These are phyloP conservation scores for Sphagnum fallax DNA, from an alignment of 228 moss, liverwort and hornwort species.

Conservation along the genomic window DNA sequence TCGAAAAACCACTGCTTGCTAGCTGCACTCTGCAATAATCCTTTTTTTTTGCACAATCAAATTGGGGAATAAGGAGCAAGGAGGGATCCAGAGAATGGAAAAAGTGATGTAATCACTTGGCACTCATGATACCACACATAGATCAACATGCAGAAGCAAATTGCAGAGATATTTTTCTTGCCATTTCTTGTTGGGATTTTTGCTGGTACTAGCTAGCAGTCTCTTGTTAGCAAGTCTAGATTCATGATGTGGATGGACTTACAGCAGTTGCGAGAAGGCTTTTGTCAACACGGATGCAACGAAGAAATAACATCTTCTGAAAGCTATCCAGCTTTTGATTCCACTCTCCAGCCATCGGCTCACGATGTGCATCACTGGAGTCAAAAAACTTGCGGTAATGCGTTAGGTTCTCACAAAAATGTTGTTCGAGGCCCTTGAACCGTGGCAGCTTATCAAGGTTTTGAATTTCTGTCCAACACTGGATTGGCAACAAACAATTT, in stretches of 20 bases:
- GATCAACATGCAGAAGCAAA: no score
- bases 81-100: no score
- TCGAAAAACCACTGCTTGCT: no score
- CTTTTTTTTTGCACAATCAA: no score
- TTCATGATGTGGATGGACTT: neutral
- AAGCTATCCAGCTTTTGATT: conserved; percentile 52
- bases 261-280: conserved; percentile 49
- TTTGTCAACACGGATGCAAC: conserved; percentile 78
- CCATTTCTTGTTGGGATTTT: no score
- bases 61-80: no score
- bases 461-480: conserved; percentile 80
- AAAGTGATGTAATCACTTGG: no score
- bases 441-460: conserved; percentile 53
- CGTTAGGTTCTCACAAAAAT: conserved; percentile 45
- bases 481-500: neutral
- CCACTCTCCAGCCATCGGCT: conserved; percentile 62
- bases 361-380: conserved; percentile 55
- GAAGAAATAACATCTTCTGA: conserved; percentile 71
- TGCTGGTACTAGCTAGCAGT: no score
- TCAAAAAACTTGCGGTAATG: conserved; percentile 74
- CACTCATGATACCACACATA: no score
- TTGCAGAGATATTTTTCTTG: no score
- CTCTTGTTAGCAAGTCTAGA: no score
- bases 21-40: no score
- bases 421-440: conserved; percentile 47